phyloP scores from a whole-genome alignment of 1,284 basidiomycete species.

The Tilletiaria anomala region DNA sequence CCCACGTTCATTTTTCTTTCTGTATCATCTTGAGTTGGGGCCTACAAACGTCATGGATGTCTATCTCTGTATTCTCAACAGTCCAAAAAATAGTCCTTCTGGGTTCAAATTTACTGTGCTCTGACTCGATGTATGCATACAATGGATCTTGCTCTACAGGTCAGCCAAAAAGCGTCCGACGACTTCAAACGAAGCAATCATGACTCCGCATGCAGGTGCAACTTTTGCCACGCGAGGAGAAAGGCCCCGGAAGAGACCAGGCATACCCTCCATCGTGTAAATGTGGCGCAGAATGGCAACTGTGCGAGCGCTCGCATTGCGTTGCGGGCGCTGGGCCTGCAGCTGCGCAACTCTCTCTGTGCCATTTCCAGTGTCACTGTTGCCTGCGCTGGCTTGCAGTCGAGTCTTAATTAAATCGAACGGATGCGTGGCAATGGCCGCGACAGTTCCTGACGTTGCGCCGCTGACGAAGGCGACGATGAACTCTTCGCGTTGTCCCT shows the following conservation, averaged over 20 bases:
- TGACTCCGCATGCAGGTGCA: constrained; percentile 94
- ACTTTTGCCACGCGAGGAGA: constrained; percentile 84
- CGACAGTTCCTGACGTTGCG: constrained; percentile 47
- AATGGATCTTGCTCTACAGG: no score
- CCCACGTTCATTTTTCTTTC: no score
- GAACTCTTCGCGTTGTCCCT: constrained; percentile 53
- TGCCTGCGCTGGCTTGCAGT: constrained; percentile 47
- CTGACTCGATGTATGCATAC: no score
- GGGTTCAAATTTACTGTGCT: no score
- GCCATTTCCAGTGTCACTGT: neutral
- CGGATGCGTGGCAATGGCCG: constrained; percentile 79
- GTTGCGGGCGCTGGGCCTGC: neutral
- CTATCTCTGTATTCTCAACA: no score
- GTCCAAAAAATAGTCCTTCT: no score
- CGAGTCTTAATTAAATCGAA: constrained; percentile 95
- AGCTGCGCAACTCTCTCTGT: neutral
- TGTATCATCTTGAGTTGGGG: no score
- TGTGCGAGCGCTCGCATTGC: constrained; percentile 37
- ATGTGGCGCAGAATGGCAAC: constrained; percentile 56
- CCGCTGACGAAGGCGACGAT: constrained; percentile 67
- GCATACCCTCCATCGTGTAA: constrained; percentile 58
- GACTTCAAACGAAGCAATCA: constrained; percentile 89
- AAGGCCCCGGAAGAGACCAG: constrained; percentile 69
- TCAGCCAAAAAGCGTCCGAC: constrained; percentile 28
- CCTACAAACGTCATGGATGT: no score